Evolutionary conservation across 1,284 basidiomycete species (phyloP), one percentile per base, ranked within the genome.

Genomic region (Apiotrichum brassicae): DNA sequence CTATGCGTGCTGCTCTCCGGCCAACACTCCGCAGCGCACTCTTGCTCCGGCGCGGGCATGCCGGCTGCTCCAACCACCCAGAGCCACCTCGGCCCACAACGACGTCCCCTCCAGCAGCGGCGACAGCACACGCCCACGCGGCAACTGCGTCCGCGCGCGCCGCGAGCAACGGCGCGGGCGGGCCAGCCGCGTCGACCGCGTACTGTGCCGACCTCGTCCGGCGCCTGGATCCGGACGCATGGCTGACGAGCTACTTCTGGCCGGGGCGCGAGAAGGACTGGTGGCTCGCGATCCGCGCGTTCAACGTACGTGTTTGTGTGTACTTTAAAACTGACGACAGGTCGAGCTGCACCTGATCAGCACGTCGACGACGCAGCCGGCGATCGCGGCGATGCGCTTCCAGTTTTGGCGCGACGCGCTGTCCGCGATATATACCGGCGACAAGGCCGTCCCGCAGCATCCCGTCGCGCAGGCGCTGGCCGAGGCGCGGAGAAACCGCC

Each of bases 391-490:
- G 64, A 90, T 94, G 79, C 80, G 89, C 58, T 83, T 89, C 76
- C 86, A 93, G 68, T 95, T 93, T 72, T 95, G 91, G 92, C 81
- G 82, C 64, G 90, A 95, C 66, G 84, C 87, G 1, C 67, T 94
- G 35, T 85, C 84, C 60, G 77, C 75, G 32, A 82, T 91, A 33
- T 62, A 48, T 46, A 47, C 48, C 6, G 46, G 57, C 53, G 64
- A 56, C 51, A 46, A 55, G 56, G 37, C 60, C 44, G 56, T 76
- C 19, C 85, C 86, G 33, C 81, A 81, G 53, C 89, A 92, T 71
- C 90, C 90, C 6, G 83, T 92, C 44, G 86, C 86, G 2, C 76
- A 87, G 18, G 85, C 86, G 22, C 72, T 94, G 38, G 75, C 81
- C 60, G 79, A 84, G 53, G 78, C 82, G 11, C 80, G 77, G 28